Conservation (phyloP, 169 alveolate genomes). For the Eimeria acervulina region DNA sequence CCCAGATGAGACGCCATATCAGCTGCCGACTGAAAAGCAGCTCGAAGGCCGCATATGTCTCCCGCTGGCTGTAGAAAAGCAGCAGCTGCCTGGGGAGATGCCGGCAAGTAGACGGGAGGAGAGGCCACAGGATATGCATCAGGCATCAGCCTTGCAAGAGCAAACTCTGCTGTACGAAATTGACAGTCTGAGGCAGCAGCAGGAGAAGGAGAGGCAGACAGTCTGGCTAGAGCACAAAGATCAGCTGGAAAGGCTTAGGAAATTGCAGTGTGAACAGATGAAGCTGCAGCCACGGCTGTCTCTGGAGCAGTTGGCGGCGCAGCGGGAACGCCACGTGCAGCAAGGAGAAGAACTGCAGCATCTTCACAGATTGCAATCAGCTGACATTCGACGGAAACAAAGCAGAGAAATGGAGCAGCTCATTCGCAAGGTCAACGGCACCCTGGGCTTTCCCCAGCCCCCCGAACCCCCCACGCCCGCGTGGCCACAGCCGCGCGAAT, state of each 20-base stretch:
- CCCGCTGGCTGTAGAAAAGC: not conserved
- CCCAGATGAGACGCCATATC: not conserved
- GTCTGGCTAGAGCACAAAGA: not conserved
- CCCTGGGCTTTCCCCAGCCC: not conserved
- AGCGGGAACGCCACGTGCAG: slow-evolving; percentile 47
- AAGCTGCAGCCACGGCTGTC: not conserved
- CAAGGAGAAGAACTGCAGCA: slow-evolving; percentile 47
- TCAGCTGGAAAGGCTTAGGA: slow-evolving; percentile 27
- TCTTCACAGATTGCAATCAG: slow-evolving; percentile 21
- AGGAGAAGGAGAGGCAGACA: slow-evolving; percentile 1
- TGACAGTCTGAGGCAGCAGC: slow-evolving; percentile 4
- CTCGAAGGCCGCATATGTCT: not conserved
- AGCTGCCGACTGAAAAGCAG: not conserved
- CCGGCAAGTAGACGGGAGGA: not conserved
- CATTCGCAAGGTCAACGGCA: not conserved
- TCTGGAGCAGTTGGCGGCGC: not conserved
- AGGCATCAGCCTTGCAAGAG: not conserved
- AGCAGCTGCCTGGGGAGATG: not conserved
- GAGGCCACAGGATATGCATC: not conserved
- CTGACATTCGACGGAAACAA: not conserved
- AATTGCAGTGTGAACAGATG: not conserved
- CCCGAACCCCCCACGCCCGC: slow-evolving; percentile 2
- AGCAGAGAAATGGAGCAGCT: not conserved
- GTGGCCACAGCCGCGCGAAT: not conserved
- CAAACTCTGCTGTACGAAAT: slow-evolving; percentile 14